Base-by-base conservation (phyloP, 257 asterid genomes). In the Datura wrightii region DNA sequence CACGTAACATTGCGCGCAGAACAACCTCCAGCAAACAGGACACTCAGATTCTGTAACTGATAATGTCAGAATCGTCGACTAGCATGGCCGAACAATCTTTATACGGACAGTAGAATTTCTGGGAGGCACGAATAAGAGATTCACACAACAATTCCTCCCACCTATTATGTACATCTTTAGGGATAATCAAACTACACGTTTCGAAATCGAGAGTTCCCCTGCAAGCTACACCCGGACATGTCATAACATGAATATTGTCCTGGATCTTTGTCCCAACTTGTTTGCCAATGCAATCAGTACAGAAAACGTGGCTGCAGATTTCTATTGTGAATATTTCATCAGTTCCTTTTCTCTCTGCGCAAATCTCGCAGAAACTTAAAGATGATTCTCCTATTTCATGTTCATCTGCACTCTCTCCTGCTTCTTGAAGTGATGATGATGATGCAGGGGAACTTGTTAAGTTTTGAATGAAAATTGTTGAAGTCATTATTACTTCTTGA, bases 191-290 rank as follows among this genome's bases (percentile, higher is more conserved):
- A n/a, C 71, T 60, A 62, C 93, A 90, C 4, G 82, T 6, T 2
- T 79, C 88, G 14, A 84, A 10, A 3, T 88, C 93, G 0, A 95
- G 79, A 8, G 46, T 44, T 13, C 83, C 84, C 1, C 39, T 7
- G 86, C 98, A 95, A 6, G 84, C 90, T 0, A 39, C 15, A 2
- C 85, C 94, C 1, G 97, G 98, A 86, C 98, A 95, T 2, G 80
- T 42, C 34, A 93, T 82, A 55, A 7, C 42, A 10, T 9, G 52
- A 34, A 44, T 6, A 11, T 56, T 54, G 2, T 19, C 36, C 59
- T 84, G 69, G 48, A 93, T 44, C 15, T 76, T 86, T 0, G 86
- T 83, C 1, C 89, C 83, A 0, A 94, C 42, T 69, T 94, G 91
- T 36, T 82, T 89, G 83, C 86, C 34, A 0, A 94, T 55, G 86